Conservation (phyloP, 345 rosid species). For the Acer yangbiense region DNA sequence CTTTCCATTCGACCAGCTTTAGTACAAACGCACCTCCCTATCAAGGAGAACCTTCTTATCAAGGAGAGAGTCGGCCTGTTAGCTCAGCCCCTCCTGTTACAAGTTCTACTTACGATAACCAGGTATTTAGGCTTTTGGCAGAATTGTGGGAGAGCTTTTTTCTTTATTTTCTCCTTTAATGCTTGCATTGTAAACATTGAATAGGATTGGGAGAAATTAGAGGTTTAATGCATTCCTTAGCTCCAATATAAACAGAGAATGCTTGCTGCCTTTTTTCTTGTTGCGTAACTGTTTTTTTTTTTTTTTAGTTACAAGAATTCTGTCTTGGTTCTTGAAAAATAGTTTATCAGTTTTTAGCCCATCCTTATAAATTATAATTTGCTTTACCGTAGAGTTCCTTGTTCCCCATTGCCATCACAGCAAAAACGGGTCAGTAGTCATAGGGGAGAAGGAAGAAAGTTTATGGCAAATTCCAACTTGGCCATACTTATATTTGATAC, state of each 20-base stretch:
- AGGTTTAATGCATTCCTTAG: not conserved
- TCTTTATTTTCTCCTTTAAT: not conserved
- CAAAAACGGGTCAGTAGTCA: not conserved
- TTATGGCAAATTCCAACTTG: not conserved
- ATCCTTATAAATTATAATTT: not conserved
- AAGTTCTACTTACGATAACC: too few relatives aligned
- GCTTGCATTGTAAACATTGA: not conserved
- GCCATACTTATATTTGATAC: not conserved
- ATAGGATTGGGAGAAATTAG: not conserved
- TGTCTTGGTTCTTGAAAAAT: not conserved
- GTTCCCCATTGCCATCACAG: not conserved
- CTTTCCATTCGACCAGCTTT: slow-evolving; percentile 44
- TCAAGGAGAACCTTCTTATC: slow-evolving; percentile 50
- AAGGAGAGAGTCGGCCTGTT: slow-evolving; percentile 34
- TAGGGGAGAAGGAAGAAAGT: not conserved
- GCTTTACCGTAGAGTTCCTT: not conserved
- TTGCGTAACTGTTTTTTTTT: not conserved
- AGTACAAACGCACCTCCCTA: slow-evolving; percentile 62
- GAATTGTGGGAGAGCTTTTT: not conserved
- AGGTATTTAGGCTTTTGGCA: too few relatives aligned
- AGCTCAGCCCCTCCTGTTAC: slow-evolving; percentile 46
- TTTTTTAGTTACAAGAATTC: not conserved
- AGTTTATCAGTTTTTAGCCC: not conserved
- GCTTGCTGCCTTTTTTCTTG: not conserved
- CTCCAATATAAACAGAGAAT: not conserved